A percentile compares a stretch with the other conserved stretches of the same genome.
Conservation (phyloP, 2,329 filamentous ascomycete genomes). For the Colletotrichum acutatum region DNA sequence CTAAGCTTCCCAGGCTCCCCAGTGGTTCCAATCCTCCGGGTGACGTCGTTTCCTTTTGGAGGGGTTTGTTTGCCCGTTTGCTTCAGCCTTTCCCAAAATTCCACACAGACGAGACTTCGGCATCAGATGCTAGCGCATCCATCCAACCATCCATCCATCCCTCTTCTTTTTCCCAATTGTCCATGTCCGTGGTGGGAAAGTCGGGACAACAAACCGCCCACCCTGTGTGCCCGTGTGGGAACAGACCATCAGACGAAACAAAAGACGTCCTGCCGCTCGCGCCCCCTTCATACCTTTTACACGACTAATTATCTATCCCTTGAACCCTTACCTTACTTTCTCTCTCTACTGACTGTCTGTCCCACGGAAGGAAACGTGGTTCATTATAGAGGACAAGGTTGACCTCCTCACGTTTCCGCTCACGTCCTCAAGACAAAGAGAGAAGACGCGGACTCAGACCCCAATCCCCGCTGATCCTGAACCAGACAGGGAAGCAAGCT, state of each 20-base stretch:
- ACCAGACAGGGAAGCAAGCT: slow-evolving; percentile 26
- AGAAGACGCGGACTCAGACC: not conserved
- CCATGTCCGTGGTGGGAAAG: not conserved
- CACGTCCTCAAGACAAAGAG: not conserved
- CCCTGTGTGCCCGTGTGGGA: slow-evolving; percentile 2
- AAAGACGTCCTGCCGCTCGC: not conserved
- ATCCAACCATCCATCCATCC: too few relatives aligned
- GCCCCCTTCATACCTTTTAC: not conserved
- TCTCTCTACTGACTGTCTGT: too few relatives aligned
- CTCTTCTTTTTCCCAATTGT: not conserved
- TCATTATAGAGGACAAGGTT: slow-evolving; percentile 4
- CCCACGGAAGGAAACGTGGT: not conserved
- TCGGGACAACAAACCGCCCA: not conserved
- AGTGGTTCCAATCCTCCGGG: slow-evolving; percentile 1
- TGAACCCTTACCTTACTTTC: not conserved
- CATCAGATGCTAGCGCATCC: slow-evolving; percentile 14
- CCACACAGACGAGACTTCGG: slow-evolving; percentile 11
- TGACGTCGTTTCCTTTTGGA: slow-evolving; percentile 7
- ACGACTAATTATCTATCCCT: not conserved
- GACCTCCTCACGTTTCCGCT: not conserved
- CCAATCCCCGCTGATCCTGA: slow-evolving; percentile 12
- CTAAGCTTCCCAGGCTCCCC: not conserved
- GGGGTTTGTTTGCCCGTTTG: not conserved
- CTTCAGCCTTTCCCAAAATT: not conserved
- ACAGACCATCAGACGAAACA: slow-evolving; percentile 33